Percentiles rank a stretch among this genome's conserved stretches.
Conservation (phyloP, 768 basidiomycete genomes). For the Serpula lacrymans region DNA sequence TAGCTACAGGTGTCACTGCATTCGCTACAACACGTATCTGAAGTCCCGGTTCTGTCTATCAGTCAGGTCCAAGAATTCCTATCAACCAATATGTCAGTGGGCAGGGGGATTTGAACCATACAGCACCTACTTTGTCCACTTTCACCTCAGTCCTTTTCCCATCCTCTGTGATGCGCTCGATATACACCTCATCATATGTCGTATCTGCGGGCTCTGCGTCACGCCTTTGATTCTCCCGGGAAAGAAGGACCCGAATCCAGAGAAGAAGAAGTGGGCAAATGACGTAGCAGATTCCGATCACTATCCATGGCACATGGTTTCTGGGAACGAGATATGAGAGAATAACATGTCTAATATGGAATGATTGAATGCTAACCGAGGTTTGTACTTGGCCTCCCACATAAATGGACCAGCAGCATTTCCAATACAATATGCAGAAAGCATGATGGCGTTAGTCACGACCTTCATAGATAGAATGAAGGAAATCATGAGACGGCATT, state of each 20-base stretch:
- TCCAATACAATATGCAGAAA: slow-evolving; percentile 64
- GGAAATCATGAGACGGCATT: not conserved
- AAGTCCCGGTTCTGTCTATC: slow-evolving; percentile 65
- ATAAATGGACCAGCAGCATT: slow-evolving; percentile 75
- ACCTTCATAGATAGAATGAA: slow-evolving; percentile 14
- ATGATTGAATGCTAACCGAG: slow-evolving; percentile 40
- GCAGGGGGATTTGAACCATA: not conserved
- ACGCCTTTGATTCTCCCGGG: slow-evolving; percentile 59
- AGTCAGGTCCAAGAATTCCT: slow-evolving; percentile 45
- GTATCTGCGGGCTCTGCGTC: slow-evolving; percentile 53
- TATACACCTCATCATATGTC: slow-evolving; percentile 59
- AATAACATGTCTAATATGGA: not conserved
- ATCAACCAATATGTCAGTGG: not conserved
- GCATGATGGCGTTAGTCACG: slow-evolving; percentile 62
- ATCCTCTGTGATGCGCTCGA: slow-evolving; percentile 48
- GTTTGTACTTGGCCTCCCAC: slow-evolving; percentile 69
- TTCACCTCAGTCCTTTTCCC: slow-evolving; percentile 53
- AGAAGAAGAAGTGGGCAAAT: slow-evolving; percentile 48
- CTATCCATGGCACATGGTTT: slow-evolving; percentile 73
- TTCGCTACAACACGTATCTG: slow-evolving; percentile 49
- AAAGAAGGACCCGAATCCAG: slow-evolving; percentile 50
- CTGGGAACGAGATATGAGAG: slow-evolving; percentile 27
- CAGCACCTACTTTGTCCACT: slow-evolving; percentile 58
- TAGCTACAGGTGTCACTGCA: no score
- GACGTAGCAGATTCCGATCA: slow-evolving; percentile 65